These are phyloP conservation scores for Pichia sp. DNA, from an alignment of 1,139 yeast species.

Conservation along the genomic window DNA sequence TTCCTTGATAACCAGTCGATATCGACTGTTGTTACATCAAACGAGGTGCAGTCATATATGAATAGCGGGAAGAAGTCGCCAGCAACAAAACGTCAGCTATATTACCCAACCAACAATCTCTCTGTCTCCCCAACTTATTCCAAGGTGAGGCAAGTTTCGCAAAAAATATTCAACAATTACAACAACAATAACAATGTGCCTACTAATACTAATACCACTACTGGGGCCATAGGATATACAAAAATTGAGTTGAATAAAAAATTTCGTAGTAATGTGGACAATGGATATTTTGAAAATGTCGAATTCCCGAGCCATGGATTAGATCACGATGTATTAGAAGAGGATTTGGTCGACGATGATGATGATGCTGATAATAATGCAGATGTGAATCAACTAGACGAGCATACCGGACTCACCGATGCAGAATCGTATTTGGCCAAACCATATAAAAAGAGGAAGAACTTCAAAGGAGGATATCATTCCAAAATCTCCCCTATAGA, in stretches of 20 bases:
- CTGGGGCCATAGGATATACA: not conserved
- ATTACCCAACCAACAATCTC: constrained; percentile 2
- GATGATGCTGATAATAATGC: constrained; percentile 6
- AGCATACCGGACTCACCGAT: constrained; percentile 24
- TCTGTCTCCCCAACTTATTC: constrained; percentile 13
- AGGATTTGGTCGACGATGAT: not conserved
- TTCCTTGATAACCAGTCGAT: constrained; percentile 15
- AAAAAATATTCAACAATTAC: constrained; percentile 10
- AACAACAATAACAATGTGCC: not conserved
- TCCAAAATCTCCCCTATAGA: not conserved
- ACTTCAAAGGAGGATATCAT: not conserved
- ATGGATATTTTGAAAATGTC: not conserved
- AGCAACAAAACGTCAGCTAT: constrained; percentile 7
- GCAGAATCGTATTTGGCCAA: constrained; percentile 24
- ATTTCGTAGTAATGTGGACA: not conserved
- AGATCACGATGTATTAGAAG: not conserved
- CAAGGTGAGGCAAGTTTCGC: constrained; percentile 16
- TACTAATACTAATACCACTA: not conserved
- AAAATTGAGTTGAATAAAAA: constrained; percentile 15
- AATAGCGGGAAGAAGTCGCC: constrained; percentile 11
- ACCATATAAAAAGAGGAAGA: constrained; percentile 15
- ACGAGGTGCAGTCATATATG: constrained; percentile 1
- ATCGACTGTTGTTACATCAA: constrained; percentile 10
- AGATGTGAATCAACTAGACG: constrained; percentile 19
- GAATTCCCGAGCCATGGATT: not conserved